These are phyloP conservation scores for Pseudogymnoascus sp. DNA, from an alignment of 2,329 filamentous ascomycete genomes.

Conservation along the genomic window DNA sequence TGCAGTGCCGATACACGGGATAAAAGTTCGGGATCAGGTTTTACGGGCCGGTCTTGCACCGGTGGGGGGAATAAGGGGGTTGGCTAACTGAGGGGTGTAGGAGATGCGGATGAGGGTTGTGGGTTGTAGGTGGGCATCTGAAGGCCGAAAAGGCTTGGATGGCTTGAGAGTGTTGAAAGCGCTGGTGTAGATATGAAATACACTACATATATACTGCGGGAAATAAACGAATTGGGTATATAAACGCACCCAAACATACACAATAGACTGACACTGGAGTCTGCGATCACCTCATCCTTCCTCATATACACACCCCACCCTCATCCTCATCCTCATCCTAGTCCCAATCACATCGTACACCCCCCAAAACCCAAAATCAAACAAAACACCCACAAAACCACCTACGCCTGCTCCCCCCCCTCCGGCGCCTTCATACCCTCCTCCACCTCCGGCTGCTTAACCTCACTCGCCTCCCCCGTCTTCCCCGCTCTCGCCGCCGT, in stretches of 20 bases:
- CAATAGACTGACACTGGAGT: not conserved
- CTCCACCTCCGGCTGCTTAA: not conserved
- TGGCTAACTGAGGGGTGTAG: too few species aligned
- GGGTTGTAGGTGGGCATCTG: too few species aligned
- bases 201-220: not conserved
- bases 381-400: not conserved
- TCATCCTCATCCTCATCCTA: not conserved
- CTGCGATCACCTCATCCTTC: too few species aligned
- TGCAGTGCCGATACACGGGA: not conserved
- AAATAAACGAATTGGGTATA: not conserved
- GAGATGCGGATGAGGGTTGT: too few species aligned
- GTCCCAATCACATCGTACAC: not conserved
- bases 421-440: not conserved
- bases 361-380: not conserved
- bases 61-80: too few species aligned
- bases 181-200: not conserved
- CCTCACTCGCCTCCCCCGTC: conserved; percentile 13
- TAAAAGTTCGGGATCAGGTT: not conserved
- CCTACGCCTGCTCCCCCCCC: not conserved
- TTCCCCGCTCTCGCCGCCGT: conserved; percentile 38
- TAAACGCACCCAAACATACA: not conserved
- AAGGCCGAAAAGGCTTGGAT: too few species aligned
- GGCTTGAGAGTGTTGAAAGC: too few species aligned
- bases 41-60: not conserved
- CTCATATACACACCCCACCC: too few species aligned